Evolutionary conservation across 2,329 filamentous ascomycete species (phyloP), one percentile per base, ranked within the genome.

Genomic region (Alternaria brassicicola): DNA sequence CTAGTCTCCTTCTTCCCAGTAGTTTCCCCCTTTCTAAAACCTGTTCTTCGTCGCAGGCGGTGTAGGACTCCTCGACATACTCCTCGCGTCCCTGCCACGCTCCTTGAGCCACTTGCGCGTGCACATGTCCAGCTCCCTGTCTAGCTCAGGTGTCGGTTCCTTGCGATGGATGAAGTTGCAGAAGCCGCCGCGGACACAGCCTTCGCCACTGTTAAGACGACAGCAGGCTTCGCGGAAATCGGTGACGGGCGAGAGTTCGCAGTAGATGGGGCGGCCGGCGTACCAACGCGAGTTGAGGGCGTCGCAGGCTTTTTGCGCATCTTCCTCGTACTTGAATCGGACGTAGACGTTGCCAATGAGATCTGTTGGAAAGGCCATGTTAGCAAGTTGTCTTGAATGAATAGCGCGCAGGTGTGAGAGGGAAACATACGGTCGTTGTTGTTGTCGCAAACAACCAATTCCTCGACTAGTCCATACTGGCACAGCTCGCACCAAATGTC

Each of bases 401-500:
- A 26, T 50, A 19, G 33, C 30, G 33, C 30, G 9, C 13, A 25
- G 21, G 8, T 12, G 7, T 26, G 15, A 47, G 17, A 13, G 25
- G 15, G 15, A 25, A 35, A 86, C 88, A 70, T 78, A 91, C 89
- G 94, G 77, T 99, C 95, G 81, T 99, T 99, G 81, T 98, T 98
- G 80, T 99, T 99, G 82, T 99, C 95, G 81, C 95, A 99, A 3
- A 99, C 94, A 12, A 99, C 95, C 12, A 99, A 87, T 82, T 99
- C 95, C 81, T 99, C 95, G 33, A 98, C 85, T 81, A 98, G 92
- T 68, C 95, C 95, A 78, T 96, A 99, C 81, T 96, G 68, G 89
- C 95, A 98, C 84, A 99, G 92, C 86, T 99, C 95, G 82, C 94
- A 98, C 94, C 95, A 99, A 68, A 99, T 93, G 78, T 99, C 95